Evolutionary conservation across 2,329 filamentous ascomycete species (phyloP), one percentile per base, ranked within the genome.

Genomic region (Dothideomycetes sp.): DNA sequence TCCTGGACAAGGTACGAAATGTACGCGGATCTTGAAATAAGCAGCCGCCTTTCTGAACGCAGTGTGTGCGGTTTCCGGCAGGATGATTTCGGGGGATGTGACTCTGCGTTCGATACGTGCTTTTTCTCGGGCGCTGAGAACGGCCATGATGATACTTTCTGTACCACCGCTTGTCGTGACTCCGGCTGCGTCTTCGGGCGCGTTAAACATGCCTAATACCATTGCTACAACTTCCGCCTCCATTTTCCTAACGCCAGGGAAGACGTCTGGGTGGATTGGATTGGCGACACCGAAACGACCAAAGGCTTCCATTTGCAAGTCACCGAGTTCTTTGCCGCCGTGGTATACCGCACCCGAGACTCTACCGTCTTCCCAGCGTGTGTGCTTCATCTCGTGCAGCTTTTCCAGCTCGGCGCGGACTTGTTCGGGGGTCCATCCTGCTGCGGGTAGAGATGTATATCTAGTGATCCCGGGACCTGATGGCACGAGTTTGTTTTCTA

Each of bases 161-260:
- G 91, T 95, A 34, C 91, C 91, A 47, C 91, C 91, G 47, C 83
- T 84, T 2, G 91, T 96, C 12, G 84, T 87, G 8, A 91, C 86
- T 47, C 91, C 91, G 4, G 84, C 88, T 20, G 80, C 85, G 42
- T 78, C 81, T n/a, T 78, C 68, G 3, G 91, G 91, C 7, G 83
- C 87, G 61, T 94, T 85, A 70, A 95, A 98, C 61, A 98, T 49
- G 5, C 46, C 49, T 39, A 60, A 40, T 1, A 93, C 87, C 89
- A 98, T 98, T 50, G 88, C 83, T 38, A 98, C 91, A 47, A 98
- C 71, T 67, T 98, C 91, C 31, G 91, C 89, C 69, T 98, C 91
- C 91, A 98, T 98, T 75, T 98, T 98, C 54, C 91, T 74, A 38
- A 98, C 88, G 19, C 89, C 91, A 12, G 91, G 91, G 65, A 98